Conservation (phyloP, 2,329 filamentous ascomycete species). For the Helotiales sp. region DNA sequence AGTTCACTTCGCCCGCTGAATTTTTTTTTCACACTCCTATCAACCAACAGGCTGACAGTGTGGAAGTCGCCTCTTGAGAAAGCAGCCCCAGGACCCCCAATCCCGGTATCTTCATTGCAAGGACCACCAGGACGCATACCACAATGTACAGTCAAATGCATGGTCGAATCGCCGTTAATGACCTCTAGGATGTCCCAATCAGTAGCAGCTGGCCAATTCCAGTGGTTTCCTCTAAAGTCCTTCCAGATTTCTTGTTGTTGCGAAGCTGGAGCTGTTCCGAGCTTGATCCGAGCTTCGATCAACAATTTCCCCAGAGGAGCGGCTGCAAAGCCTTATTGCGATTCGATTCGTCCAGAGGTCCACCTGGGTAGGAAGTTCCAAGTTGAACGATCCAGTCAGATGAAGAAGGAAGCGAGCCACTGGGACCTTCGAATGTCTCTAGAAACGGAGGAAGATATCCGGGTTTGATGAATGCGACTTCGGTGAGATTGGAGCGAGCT, state of each 20-base stretch:
- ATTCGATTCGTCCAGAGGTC: not conserved
- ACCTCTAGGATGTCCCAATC: conserved; percentile 1
- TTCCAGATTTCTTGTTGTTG: not conserved
- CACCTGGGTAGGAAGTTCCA: not conserved
- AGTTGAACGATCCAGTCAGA: not conserved
- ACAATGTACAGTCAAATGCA: not conserved
- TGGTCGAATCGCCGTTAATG: not conserved
- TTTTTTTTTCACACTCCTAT: not conserved
- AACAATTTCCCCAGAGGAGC: not conserved
- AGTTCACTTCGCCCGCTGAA: not conserved
- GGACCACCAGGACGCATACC: not conserved
- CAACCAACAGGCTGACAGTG: not conserved
- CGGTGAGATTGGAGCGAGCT: not conserved
- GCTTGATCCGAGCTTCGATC: conserved; percentile 1
- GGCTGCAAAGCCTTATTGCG: not conserved
- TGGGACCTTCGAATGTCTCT: not conserved
- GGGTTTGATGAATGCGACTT: not conserved
- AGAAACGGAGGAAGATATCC: not conserved
- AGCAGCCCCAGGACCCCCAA: not conserved
- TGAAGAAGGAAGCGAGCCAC: not conserved
- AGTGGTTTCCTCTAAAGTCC: not conserved
- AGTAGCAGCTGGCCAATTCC: not conserved
- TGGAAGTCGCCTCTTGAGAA: not conserved
- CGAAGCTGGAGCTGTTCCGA: not conserved
- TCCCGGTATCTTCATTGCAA: not conserved